Evolutionary conservation across 441 rosid genomes (phyloP).

Genomic region (Adansonia rubrostipa): DNA sequence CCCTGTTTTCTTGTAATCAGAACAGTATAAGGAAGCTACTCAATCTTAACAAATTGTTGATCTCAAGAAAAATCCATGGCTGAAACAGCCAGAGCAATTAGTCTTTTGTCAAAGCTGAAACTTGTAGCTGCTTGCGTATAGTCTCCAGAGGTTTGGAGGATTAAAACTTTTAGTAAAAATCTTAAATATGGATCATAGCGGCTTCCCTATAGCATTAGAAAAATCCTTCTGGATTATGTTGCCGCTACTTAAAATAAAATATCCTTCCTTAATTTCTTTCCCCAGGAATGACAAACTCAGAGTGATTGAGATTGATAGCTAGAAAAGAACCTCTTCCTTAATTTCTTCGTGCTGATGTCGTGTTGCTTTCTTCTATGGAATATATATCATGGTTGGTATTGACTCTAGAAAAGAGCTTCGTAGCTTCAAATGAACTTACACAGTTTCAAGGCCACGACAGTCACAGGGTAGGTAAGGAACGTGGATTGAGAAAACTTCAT

Average conservation of each 20-base stretch:
- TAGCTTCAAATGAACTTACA: neutral
- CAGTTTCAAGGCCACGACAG: neutral
- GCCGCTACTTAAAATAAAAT: neutral
- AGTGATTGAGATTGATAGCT: neutral
- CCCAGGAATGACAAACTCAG: neutral
- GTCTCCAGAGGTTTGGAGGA: neutral
- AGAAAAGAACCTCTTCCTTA: neutral
- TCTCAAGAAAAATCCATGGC: neutral
- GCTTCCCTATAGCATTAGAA: neutral
- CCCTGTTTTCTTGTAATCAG: neutral
- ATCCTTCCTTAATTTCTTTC: too few relatives aligned
- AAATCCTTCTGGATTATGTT: neutral
- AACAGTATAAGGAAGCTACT: neutral
- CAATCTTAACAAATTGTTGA: neutral
- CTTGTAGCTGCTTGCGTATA: neutral
- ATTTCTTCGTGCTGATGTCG: neutral
- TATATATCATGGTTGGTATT: neutral
- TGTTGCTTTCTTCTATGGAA: neutral
- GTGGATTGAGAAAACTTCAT: neutral
- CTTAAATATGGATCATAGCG: too few relatives aligned
- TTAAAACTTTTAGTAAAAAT: neutral
- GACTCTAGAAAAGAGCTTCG: neutral
- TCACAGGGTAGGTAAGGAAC: neutral
- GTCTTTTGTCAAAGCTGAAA: neutral
- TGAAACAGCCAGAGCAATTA: neutral